Conservation (phyloP, 2,329 filamentous ascomycete species). For the Scedosporium minutisporum region DNA sequence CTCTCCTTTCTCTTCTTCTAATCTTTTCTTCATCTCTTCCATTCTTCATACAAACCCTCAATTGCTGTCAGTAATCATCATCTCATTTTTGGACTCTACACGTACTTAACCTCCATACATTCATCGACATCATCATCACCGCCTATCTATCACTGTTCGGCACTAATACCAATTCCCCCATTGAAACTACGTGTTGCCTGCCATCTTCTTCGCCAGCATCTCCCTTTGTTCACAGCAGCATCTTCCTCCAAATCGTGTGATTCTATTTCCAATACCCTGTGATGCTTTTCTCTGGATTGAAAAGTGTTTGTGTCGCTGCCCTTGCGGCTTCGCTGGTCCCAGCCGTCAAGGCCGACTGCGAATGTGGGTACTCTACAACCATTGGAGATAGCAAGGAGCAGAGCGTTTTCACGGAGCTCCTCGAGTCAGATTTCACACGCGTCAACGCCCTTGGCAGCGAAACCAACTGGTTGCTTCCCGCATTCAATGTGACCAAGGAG, state of each 20-base stretch:
- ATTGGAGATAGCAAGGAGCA: constrained; percentile 27
- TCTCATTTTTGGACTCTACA: not conserved
- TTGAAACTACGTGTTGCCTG: not conserved
- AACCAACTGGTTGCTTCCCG: constrained; percentile 56
- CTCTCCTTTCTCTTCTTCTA: not conserved
- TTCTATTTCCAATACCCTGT: not conserved
- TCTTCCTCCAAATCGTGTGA: not conserved
- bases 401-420: constrained; percentile 55
- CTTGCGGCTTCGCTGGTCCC: not conserved
- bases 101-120: not conserved
- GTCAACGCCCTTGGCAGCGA: constrained; percentile 36
- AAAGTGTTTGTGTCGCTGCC: not conserved
- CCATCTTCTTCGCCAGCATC: too few species aligned
- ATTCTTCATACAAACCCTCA: not conserved
- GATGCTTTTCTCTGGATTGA: not conserved
- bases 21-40: not conserved
- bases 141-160: not conserved
- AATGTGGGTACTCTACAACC: constrained; percentile 60
- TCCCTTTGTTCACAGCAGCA: not conserved
- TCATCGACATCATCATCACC: not conserved
- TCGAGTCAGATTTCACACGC: constrained; percentile 64
- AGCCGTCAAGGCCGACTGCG: constrained; percentile 40
- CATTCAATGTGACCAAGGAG: constrained; percentile 54
- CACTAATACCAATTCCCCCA: not conserved
- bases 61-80: not conserved